Evolutionary conservation across 306 rosid genomes (phyloP), one percentile per base, ranked within the genome.

Genomic region (Echinosophora koreensis): DNA sequence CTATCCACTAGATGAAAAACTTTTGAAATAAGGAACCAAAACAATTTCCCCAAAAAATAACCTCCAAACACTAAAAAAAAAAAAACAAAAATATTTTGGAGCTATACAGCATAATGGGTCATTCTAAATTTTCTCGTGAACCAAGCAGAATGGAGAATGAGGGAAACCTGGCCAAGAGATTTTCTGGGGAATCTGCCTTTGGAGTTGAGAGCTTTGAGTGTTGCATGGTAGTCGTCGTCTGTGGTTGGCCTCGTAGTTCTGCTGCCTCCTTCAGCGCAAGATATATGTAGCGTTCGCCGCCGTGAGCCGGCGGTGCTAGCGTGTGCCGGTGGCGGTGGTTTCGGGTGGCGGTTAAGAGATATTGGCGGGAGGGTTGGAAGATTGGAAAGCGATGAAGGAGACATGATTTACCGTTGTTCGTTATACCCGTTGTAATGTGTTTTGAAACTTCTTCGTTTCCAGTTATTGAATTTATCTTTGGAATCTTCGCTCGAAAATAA

Each of bases 131-230:
- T 39, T 69, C 47, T 47, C 3, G 39, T 69, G 35, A 88, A 17
- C 55, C 66, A 66, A 66, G 18, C 56, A 17, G 66, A 65, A 16
- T 1, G 0, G 2, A 57, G 54, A 70, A 77, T 7, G 54, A 13
- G 46, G 37, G 22, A 28, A 41, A 90, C 99, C 99, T 92, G 96
- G 77, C 94, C 97, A 8, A 95, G 91, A 28, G 97, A 90, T 86
- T 95, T 92, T 79, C 92, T 86, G 11, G 97, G 99, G 67, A 84
- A 71, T 49, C 97, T 93, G 46, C 91, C 97, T 82, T 77, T 90
- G 79, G 98, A 92, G 82, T 90, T 90, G 81, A 95, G 98, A 84
- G 97, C 97, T 83, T 37, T 86, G 70, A 92, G 87, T 61, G 92
- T 92, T 80, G 84, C 84, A 74, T 90, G 87, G 84, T 87, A 92